Conservation (phyloP, 371 early-diverging fungal species). For the Parasitella parasitica region DNA sequence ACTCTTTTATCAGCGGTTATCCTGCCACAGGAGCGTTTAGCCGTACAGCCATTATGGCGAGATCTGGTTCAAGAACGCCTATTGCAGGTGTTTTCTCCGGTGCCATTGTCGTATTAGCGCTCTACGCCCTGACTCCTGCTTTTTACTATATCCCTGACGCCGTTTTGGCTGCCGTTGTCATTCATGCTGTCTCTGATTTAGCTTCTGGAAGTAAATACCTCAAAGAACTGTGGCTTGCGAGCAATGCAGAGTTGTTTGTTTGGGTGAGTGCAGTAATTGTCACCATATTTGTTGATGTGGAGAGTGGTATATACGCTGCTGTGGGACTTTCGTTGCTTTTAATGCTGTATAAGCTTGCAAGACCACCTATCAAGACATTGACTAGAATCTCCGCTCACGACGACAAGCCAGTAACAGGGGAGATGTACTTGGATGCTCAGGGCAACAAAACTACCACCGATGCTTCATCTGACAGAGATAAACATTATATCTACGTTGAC, state of each 20-base stretch:
- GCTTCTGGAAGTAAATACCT: conserved; percentile 34
- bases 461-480: not conserved
- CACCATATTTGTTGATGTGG: conserved; percentile 63
- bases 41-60: conserved; percentile 80
- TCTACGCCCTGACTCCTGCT: conserved; percentile 77
- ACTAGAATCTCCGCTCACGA: conserved; percentile 12
- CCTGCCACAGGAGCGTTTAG: conserved; percentile 92
- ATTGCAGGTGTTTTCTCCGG: conserved; percentile 78
- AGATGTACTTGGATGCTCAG: conserved; percentile 36
- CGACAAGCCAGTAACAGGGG: not conserved
- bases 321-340: conserved; percentile 56
- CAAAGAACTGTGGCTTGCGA: conserved; percentile 36
- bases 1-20: conserved; percentile 55
- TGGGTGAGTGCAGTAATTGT: conserved; percentile 56
- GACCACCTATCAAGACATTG: conserved; percentile 46
- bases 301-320: conserved; percentile 62
- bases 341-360: conserved; percentile 61
- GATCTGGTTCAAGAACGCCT: conserved; percentile 82
- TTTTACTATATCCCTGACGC: conserved; percentile 88
- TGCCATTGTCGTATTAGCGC: conserved; percentile 68
- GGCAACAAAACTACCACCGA: conserved; percentile 35
- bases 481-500: conserved; percentile 18
- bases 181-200: conserved; percentile 67
- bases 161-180: conserved; percentile 75
- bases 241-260: conserved; percentile 52